Evolutionary conservation across 2,329 filamentous ascomycete genomes (phyloP), one percentile per base, ranked within the genome.

Genomic region (Pseudogymnoascus sp.): DNA sequence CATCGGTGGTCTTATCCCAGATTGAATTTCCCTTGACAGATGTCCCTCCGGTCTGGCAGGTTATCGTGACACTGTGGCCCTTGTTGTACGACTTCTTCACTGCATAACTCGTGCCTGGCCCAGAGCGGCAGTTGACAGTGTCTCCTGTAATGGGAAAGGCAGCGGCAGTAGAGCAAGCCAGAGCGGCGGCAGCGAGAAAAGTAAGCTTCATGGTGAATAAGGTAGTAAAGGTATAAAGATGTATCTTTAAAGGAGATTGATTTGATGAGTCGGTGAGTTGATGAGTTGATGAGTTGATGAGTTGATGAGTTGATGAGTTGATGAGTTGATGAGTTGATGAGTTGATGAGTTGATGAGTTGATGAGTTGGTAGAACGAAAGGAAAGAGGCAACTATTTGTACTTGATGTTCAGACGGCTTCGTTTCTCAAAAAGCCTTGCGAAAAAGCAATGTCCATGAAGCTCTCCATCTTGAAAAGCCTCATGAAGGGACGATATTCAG

Each of bases 1-100:
- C 44, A 60, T 62, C 61, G 63, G n/a, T 35, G 35, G 38, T 56
- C 64, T 59, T 16, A 13, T 7, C 71, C 66, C 50, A 73, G 65
- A 42, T 74, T 63, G 59, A 71, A 65, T 61, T 61, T 5, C 59
- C 59, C 4, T 24, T 24, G 10, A 61, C 37, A 21, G 14, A 29
- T 2, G 59, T 61, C 8, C 59, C 59, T 40, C 21, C 59, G 3
- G 59, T 61, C 37, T 61, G 59, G 59, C 59, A 61, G 59, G 19
- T 61, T 14, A 61, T 13, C 4, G 33, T 40, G 26, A 61, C 59
- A 29, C 7, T 24, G n/a, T 37, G 13, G 16, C 29, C 59, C 29
- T 61, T 61, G 13, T 19, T 14, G n/a, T 61, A 61, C 5, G 59
- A 37, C n/a, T 61, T 61, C 59, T 61, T 61, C 59, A 61, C 59